Conservation (phyloP, 2,329 filamentous ascomycete species). For the Penicillium glabrum region DNA sequence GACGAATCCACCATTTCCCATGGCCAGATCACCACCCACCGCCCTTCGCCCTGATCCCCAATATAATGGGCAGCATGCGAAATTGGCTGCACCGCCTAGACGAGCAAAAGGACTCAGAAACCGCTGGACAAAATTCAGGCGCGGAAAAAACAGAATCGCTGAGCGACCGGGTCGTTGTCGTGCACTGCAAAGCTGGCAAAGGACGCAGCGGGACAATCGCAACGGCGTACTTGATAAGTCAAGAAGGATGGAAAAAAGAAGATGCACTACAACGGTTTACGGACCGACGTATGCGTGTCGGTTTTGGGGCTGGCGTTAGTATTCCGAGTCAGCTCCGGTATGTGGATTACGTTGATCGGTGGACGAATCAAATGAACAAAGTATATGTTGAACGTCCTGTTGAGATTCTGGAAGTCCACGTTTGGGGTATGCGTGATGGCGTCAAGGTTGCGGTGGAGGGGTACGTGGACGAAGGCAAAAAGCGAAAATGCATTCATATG, state of each 20-base stretch:
- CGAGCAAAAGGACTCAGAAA: conserved; percentile 19
- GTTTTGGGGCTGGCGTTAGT: conserved; percentile 84
- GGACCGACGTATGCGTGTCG: conserved; percentile 80
- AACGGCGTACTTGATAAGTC: conserved; percentile 85
- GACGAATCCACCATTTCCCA: conserved; percentile 83
- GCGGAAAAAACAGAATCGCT: neutral
- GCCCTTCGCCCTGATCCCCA: conserved; percentile 82
- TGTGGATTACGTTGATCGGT: conserved; percentile 84
- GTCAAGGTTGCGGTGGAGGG: conserved; percentile 86
- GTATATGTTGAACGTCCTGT: conserved; percentile 78
- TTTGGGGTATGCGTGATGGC: conserved; percentile 83
- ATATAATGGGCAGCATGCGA: conserved; percentile 89
- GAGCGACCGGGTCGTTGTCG: conserved; percentile 71
- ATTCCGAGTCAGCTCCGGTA: conserved; percentile 91
- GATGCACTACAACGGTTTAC: conserved; percentile 71
- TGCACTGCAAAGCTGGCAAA: conserved; percentile 97
- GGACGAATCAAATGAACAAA: conserved; percentile 70
- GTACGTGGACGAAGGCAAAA: conserved; percentile 83
- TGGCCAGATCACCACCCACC: conserved; percentile 98
- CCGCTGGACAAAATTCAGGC: neutral
- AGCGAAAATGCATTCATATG: conserved; percentile 78
- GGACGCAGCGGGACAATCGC: conserved; percentile 85
- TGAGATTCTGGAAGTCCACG: conserved; percentile 84
- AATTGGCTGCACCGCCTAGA: conserved; percentile 68
- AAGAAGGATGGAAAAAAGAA: conserved; percentile 69